These are phyloP conservation scores for Ophiocordyceps robertsii DNA, from an alignment of 2,329 filamentous ascomycete species.

Conservation along the genomic window DNA sequence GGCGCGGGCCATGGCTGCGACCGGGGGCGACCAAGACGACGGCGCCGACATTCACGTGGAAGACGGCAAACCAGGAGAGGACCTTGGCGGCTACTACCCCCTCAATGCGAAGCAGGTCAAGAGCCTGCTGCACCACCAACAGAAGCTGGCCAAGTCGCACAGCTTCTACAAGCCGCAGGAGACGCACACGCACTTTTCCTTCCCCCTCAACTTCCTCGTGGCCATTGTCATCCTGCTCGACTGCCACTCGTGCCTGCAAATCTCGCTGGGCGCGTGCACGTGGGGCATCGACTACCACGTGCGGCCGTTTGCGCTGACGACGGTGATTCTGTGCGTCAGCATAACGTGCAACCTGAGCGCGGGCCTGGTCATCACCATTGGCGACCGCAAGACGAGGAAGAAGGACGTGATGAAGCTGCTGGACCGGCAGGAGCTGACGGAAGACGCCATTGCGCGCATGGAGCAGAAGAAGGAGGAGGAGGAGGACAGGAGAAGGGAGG, in stretches of 20 bases:
- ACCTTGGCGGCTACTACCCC: constrained; percentile 42
- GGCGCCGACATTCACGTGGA: constrained; percentile 20
- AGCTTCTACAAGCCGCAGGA: constrained; percentile 86
- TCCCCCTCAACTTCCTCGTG: constrained; percentile 60
- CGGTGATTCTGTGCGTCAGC: constrained; percentile 66
- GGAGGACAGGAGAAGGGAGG: not conserved
- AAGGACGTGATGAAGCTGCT: constrained; percentile 73
- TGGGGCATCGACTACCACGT: constrained; percentile 63
- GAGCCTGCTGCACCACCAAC: constrained; percentile 61
- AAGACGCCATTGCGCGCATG: constrained; percentile 36
- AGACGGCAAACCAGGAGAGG: constrained; percentile 20
- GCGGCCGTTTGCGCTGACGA: constrained; percentile 61
- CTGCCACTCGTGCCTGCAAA: constrained; percentile 67
- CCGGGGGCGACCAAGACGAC: constrained; percentile 2
- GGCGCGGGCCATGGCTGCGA: constrained; percentile 1
- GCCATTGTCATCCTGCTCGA: constrained; percentile 70
- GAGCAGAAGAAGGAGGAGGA: constrained; percentile 11
- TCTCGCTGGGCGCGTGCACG: constrained; percentile 63
- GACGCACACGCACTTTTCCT: constrained; percentile 68
- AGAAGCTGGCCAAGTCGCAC: constrained; percentile 69
- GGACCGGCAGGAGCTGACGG: constrained; percentile 62
- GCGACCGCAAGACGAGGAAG: constrained; percentile 66
- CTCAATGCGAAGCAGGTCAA: constrained; percentile 53
- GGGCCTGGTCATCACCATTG: constrained; percentile 62
- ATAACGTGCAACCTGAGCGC: constrained; percentile 67